phyloP scores from a whole-genome alignment of 371 early-diverging fungal species.

The Mortierella sp. region DNA sequence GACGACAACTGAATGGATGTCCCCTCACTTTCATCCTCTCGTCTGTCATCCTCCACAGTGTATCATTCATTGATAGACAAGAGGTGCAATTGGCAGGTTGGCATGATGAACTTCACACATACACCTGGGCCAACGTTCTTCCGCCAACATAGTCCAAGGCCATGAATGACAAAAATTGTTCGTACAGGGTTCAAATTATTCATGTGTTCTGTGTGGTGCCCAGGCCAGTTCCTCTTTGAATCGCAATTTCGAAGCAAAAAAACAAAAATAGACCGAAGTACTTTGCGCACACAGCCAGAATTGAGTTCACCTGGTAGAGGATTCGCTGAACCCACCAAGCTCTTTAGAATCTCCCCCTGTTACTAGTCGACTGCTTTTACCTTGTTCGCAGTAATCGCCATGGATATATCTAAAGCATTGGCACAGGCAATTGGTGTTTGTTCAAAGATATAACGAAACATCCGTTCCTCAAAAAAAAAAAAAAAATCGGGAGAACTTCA shows the following conservation, averaged over 20 bases:
- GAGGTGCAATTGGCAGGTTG: not conserved
- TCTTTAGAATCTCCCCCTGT: not conserved
- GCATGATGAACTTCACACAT: not conserved
- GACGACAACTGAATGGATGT: too few relatives aligned
- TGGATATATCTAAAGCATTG: too few relatives aligned
- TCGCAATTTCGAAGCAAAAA: not conserved
- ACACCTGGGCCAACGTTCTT: slow-evolving; percentile 7
- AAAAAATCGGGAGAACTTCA: too few relatives aligned
- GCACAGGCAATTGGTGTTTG: too few relatives aligned
- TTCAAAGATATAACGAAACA: too few relatives aligned
- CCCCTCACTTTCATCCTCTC: too few relatives aligned
- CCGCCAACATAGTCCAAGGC: not conserved
- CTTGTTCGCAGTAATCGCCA: too few relatives aligned
- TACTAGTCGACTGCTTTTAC: too few relatives aligned
- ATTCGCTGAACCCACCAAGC: not conserved
- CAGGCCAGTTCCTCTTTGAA: not conserved
- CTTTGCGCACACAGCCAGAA: not conserved
- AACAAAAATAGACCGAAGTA: not conserved
- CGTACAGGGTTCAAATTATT: not conserved
- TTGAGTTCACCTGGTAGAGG: not conserved
- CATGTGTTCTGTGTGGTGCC: not conserved
- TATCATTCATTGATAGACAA: not conserved
- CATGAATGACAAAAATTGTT: too few relatives aligned
- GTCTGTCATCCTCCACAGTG: too few relatives aligned
- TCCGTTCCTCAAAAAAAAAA: too few relatives aligned